Percentiles rank a stretch among this genome's conserved stretches.
Conservation (phyloP, 2,329 filamentous ascomycete species). For the Ophiocordyceps camponoti-saundersi region DNA sequence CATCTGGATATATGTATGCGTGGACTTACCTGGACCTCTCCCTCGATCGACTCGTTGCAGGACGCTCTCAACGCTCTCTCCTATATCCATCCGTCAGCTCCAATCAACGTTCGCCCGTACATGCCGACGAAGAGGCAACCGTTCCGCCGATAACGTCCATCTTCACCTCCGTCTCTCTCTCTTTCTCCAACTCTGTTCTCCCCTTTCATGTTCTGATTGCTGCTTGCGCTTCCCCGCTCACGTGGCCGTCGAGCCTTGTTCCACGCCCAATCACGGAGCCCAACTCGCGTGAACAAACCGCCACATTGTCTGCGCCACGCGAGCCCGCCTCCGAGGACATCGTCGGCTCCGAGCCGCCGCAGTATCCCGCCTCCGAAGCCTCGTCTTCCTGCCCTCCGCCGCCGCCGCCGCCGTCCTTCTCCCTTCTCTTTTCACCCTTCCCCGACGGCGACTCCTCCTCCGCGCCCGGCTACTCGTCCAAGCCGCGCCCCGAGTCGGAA, state of each 20-base stretch:
- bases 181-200: background rate
- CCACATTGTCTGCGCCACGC: background rate
- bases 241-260: background rate
- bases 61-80: too few relatives aligned
- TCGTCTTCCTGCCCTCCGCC: conserved; percentile 35
- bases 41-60: too few relatives aligned
- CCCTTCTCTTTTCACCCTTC: conserved; percentile 7
- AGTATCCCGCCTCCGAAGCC: conserved; percentile 39
- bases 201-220: background rate
- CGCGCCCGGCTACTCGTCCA: conserved; percentile 34
- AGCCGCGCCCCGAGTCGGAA: conserved; percentile 19
- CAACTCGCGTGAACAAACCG: background rate
- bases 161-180: too few relatives aligned
- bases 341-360: conserved; percentile 26
- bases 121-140: too few relatives aligned
- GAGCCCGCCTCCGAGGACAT: conserved; percentile 3
- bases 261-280: background rate
- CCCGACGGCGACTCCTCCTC: conserved; percentile 14
- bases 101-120: too few relatives aligned
- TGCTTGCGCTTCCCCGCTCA: background rate
- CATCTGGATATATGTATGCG: too few relatives aligned
- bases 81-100: too few relatives aligned
- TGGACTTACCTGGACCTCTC: too few relatives aligned
- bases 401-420: conserved; percentile 44
- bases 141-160: too few relatives aligned